Conservation (phyloP, 1,284 basidiomycete genomes). For the Ustilago loliicola region DNA sequence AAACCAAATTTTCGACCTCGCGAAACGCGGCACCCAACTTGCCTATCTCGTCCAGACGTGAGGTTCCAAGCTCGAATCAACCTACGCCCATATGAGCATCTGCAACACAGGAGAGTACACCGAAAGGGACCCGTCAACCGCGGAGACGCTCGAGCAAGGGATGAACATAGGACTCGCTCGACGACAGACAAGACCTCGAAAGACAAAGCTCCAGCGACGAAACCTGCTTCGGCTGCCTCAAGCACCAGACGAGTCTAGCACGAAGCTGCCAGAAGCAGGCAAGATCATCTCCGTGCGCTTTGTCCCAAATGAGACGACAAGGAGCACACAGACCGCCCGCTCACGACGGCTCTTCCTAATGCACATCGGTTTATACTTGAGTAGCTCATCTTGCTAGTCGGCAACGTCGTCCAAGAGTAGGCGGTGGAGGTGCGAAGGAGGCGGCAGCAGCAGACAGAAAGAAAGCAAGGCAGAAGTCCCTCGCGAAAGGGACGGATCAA, state of each 20-base stretch:
- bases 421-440: background rate
- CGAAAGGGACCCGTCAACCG: slow-evolving; percentile 38
- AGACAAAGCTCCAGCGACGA: slow-evolving; percentile 38
- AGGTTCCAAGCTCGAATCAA: slow-evolving; percentile 57
- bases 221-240: slow-evolving; percentile 27
- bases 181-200: slow-evolving; percentile 41
- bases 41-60: slow-evolving; percentile 43
- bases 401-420: slow-evolving; percentile 23
- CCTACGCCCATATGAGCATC: slow-evolving; percentile 31
- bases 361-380: slow-evolving; percentile 63
- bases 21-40: slow-evolving; percentile 57
- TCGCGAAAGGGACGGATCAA: slow-evolving; percentile 23
- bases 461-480: slow-evolving; percentile 21
- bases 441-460: slow-evolving; percentile 9
- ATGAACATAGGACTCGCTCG: slow-evolving; percentile 57
- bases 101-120: slow-evolving; percentile 51
- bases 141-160: slow-evolving; percentile 49
- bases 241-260: slow-evolving; percentile 25
- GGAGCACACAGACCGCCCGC: slow-evolving; percentile 63
- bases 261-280: slow-evolving; percentile 23
- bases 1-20: slow-evolving; percentile 61
- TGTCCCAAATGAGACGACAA: slow-evolving; percentile 42
- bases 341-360: slow-evolving; percentile 71
- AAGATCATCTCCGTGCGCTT: slow-evolving; percentile 41
- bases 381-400: slow-evolving; percentile 64